A percentile compares a stretch with the other conserved stretches of the same genome.
These are phyloP conservation scores for Chaetomium cochliodes DNA, from an alignment of 495 filamentous ascomycete species.

Conservation along the genomic window DNA sequence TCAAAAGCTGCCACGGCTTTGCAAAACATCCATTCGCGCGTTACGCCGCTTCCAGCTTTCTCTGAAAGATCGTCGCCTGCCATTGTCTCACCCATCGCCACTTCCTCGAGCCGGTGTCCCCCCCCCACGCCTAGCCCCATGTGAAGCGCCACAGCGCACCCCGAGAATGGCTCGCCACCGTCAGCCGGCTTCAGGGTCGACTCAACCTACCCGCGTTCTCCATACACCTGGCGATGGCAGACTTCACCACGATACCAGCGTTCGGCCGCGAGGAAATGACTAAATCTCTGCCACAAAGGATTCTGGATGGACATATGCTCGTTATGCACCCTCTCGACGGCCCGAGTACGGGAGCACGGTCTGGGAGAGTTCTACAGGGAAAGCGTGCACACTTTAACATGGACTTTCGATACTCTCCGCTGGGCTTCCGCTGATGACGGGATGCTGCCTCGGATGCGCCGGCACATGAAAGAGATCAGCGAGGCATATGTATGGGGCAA, in stretches of 20 bases:
- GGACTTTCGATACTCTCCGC: background rate
- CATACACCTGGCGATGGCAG: background rate
- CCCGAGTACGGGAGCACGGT: background rate
- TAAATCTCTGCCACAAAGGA: background rate
- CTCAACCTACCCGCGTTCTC: background rate
- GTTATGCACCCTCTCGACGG: background rate
- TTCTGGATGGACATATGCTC: background rate
- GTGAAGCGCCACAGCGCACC: background rate
- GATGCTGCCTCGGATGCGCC: too few species aligned
- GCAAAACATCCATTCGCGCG: background rate
- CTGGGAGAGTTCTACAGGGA: conserved; percentile 1
- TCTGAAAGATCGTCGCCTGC: background rate
- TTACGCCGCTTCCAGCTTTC: background rate
- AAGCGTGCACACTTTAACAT: background rate
- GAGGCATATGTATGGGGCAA: background rate
- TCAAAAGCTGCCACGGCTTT: conserved; percentile 10
- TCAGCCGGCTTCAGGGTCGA: background rate
- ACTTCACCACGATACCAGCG: background rate
- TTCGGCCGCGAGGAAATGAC: background rate
- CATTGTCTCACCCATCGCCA: conserved; percentile 2
- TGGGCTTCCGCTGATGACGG: background rate
- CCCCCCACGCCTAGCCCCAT: background rate
- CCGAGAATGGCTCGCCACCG: background rate
- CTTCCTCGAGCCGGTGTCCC: conserved; percentile 7
- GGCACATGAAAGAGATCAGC: background rate